Evolutionary conservation across 2,329 filamentous ascomycete genomes (phyloP), one percentile per base, ranked within the genome.

Genomic region (Ophiognomonia clavigignenti-juglandacearum): DNA sequence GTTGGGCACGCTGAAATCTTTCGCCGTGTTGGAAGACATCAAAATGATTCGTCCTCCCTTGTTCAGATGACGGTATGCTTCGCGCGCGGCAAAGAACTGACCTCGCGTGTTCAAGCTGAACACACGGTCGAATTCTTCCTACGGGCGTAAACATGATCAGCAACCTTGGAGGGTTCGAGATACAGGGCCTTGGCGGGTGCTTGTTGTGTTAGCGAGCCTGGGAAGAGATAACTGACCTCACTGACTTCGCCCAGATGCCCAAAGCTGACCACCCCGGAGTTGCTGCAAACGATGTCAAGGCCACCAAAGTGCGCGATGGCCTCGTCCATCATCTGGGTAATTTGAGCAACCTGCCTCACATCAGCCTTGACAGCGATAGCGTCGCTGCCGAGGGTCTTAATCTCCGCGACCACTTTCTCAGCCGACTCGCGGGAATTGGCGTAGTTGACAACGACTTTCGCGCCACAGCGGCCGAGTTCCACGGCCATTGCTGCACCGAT

Each of bases 71-170:
- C 83, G 82, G 72, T 85, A 84, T 37, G 83, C 83, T 52, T 83
- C 78, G 59, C 82, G 80, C 27, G 82, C 83, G 40, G 86, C 82
- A 66, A 87, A 86, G 72, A 86, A 86, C 64, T 86, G 83, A 34
- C 82, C 83, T 7, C 80, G 71, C 6, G 82, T 77, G 66, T 86
- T 86, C 61, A 86, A 67, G 67, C 71, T 74, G 71, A 86, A 85
- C 54, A 86, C 82, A 52, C 83, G 80, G 63, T 87, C 83, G 61
- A 80, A 86, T 66, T 85, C 82, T 68, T 86, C 82, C 62, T 82
- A 78, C 4, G 79, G n/a, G n/a, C n/a, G n/a, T n/a, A n/a, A n/a
- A n/a, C n/a, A n/a, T n/a, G n/a, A n/a, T n/a, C n/a, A n/a, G n/a
- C n/a, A n/a, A n/a, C n/a, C n/a, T n/a, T n/a, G n/a, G n/a, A n/a